Conservation (phyloP, 306 rosid genomes). For the Albizia julibrissin region DNA sequence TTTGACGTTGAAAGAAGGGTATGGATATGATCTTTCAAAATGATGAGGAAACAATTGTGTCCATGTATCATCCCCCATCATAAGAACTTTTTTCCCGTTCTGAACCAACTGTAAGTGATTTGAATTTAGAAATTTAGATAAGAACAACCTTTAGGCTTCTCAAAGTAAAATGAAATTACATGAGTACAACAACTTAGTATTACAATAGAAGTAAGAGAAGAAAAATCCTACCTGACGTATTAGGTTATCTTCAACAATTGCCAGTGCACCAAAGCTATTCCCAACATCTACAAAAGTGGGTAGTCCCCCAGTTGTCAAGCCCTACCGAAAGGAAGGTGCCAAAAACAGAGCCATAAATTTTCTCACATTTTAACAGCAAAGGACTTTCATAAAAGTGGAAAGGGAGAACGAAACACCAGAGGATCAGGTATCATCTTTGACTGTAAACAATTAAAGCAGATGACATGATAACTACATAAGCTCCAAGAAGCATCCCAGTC, state of each 20-base stretch:
- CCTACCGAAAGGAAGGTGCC: constrained; percentile 43
- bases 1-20: constrained; percentile 94
- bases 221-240: constrained; percentile 58
- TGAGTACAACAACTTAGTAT: not conserved
- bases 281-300: constrained; percentile 98
- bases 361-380: not conserved
- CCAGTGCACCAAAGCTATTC: constrained; percentile 96
- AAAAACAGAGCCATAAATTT: constrained; percentile 6
- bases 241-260: constrained; percentile 81
- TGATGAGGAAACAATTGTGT: constrained; percentile 87
- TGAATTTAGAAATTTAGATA: not conserved
- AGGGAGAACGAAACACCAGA: not conserved
- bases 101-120: constrained; percentile 65
- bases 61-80: constrained; percentile 99
- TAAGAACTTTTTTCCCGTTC: constrained; percentile 86
- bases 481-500: not conserved
- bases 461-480: not conserved
- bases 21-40: constrained; percentile 77
- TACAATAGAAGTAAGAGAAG: constrained; percentile 13
- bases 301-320: constrained; percentile 92
- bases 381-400: not conserved
- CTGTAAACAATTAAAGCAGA: not conserved
- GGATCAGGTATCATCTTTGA: not conserved
- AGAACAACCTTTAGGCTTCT: not conserved
- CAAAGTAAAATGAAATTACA: constrained; percentile 2